Base-by-base conservation (phyloP, 2,329 filamentous ascomycete genomes). In the Verticillium nubilum region DNA sequence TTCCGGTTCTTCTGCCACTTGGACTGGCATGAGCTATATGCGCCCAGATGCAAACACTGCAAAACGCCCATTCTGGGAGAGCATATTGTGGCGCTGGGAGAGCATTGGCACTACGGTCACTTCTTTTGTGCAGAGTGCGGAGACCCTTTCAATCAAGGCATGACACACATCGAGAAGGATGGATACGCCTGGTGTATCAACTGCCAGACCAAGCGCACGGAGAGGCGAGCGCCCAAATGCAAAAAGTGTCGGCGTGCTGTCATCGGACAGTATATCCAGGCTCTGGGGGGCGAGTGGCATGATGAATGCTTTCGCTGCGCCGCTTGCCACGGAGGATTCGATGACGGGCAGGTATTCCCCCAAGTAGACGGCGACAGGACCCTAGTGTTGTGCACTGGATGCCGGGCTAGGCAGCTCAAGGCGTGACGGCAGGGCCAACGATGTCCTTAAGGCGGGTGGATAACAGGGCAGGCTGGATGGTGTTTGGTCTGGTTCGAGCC, bases 51-150 rank as follows among this genome's bases (percentile, higher is more conserved):
- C 82, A 95, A 95, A 76, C 92, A 91, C 73, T 99, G 95, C 83
- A 92, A 90, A 73, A 99, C 95, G 7, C 94, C 95, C 3, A 99
- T 99, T 68, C 87, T 98, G 66, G 93, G 93, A 50, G 93, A 98
- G 74, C 92, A 98, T 66, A 88, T 97, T 31, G 88, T 97, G 15
- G 95, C 95, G 1, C 91, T 96, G 59, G 95, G 95, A 1, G 86
- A 88, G n/a, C 92, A 97, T 75, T 99, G 92, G 91, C 95, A 99
- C 73, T 90, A 91, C 58, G 95, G 95, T 0, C 95, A 99, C 76
- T 99, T 99, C 78, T 99, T 99, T 83, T 99, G 95, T 71, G 95
- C 95, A 50, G 92, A 99, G 80, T 99, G 95, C 72, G 95, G 95
- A 66, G 94, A 99, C 76, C 94, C 95, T 0, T 99, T 99, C 71